Base-by-base conservation (phyloP, 768 basidiomycete genomes). In the Tricholoma saponaceum region DNA sequence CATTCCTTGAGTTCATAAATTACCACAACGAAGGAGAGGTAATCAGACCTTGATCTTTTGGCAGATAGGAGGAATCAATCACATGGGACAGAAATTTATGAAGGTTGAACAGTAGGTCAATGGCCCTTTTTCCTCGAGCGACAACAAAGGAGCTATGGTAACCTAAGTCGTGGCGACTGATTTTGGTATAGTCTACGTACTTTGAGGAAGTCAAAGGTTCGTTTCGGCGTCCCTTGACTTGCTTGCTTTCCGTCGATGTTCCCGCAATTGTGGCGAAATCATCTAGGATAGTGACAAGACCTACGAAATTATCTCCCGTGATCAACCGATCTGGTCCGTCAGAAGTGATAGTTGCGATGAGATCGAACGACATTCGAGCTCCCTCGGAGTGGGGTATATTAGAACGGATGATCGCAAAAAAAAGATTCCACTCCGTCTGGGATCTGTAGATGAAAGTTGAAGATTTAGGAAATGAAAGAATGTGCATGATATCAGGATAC, bases 371-470 rank as follows among this genome's bases (percentile, higher is more conserved):
- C 52, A 86, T 75, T 35, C 90, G 87, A 23, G 92, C 86, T 5
- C 95, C 95, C 70, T 93, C 92, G 9, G 92, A 83, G 67, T 97
- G 90, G 12, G 86, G 78, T 41, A 95, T 82, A 0, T 94, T 95
- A 1, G 87, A 88, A 50, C 92, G 85, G 61, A 98, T 81, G 26
- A 98, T 77, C 1, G 92, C 90, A 65, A 95, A 92, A 20, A 95
- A 82, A 39, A 98, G 76, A 60, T 92, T 94, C 96, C 96, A 99
- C 69, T 98, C 96, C 0, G 96, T 98, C 62, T 90, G 87, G 1
- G 94, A 95, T 55, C 87, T 93, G 55, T 0, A 18, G 9, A 55
- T 60, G 23, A 18, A 50, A 55, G 32, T 22, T 51, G 32, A 32
- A 58, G n/a, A 26, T 16, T 50, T 9, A 50, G 26, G 23, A 51